Conservation (phyloP, 2,329 filamentous ascomycete species). For the Claviceps digitariae region DNA sequence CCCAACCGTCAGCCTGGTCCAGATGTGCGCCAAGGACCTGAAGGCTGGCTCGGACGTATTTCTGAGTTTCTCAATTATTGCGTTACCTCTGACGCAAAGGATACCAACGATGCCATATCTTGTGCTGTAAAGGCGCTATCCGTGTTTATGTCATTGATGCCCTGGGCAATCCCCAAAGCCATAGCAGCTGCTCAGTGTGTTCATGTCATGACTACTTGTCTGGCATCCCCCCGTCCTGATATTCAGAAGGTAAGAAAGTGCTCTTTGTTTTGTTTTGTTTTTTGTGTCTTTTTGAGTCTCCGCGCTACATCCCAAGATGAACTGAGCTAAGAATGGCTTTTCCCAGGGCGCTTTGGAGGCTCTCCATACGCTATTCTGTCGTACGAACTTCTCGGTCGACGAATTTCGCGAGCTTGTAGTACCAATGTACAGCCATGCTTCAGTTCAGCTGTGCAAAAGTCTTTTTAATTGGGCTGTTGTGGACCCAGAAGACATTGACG, state of each 20-base stretch:
- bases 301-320: background rate
- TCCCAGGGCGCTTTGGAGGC: conserved; percentile 63
- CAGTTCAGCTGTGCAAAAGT: conserved; percentile 56
- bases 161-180: conserved; percentile 79
- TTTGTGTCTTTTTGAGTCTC: background rate
- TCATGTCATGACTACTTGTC: conserved; percentile 53
- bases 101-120: conserved; percentile 51
- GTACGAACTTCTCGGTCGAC: conserved; percentile 59
- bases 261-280: background rate
- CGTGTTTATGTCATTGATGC: conserved; percentile 64
- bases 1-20: conserved; percentile 56
- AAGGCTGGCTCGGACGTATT: conserved; percentile 78
- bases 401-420: conserved; percentile 68
- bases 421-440: conserved; percentile 62
- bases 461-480: conserved; percentile 72
- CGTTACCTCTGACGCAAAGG: conserved; percentile 49
- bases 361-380: conserved; percentile 67
- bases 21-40: conserved; percentile 60
- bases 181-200: conserved; percentile 60
- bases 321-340: conserved; percentile 8
- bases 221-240: conserved; percentile 55
- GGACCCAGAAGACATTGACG: conserved; percentile 71
- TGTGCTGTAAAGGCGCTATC: conserved; percentile 67
- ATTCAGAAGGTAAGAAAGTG: conserved; percentile 50
- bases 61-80: conserved; percentile 63